Base-by-base conservation (phyloP, 768 basidiomycete genomes). In the Boletus coccyginus region DNA sequence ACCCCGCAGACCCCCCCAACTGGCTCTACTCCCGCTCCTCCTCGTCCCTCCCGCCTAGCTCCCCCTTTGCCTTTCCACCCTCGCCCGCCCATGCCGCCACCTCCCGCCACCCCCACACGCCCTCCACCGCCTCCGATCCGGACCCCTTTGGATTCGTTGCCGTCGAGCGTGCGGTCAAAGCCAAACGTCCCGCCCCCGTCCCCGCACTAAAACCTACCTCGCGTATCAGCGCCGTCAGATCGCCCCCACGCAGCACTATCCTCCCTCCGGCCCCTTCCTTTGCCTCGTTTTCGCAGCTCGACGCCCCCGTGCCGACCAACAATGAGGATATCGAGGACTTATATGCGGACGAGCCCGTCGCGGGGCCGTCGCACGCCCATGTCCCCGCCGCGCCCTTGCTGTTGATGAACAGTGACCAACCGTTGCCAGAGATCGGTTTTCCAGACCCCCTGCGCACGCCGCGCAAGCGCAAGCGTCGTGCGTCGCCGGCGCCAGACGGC, bases 121-220 rank as follows among this genome's bases (percentile, higher is more conserved):
- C 70, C 6, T 59, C 62, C 42, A 67, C 45, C 5, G 48, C 62
- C 8, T 69, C 67, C 21, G 70, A 67, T 39, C 80, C 80, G 0
- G 83, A 85, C 57, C 83, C 82, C 0, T 85, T 85, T 56, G 83
- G 83, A 0, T 83, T 85, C 58, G 71, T 82, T 33, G 79, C 82
- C 17, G 74, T 81, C 1, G 82, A 85, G 64, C 74, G 73, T 49
- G 79, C 76, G 47, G 64, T 84, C 57, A 81, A 79, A 61, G 74
- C 67, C 2, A 71, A 76, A 41, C 79, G 80, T 7, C 59, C 65
- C 6, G 50, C 49, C 2, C 59, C 49, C 45, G 43, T 46, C 7
- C 63, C 55, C 8, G 59, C 55, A 29, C 45, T 9, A 19, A 61
- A 53, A 39, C 49, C 61, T 19, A 16, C 49, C 14, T 40, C 48